Evolutionary conservation across 768 basidiomycete genomes (phyloP).

Genomic region (Collybia sp.): DNA sequence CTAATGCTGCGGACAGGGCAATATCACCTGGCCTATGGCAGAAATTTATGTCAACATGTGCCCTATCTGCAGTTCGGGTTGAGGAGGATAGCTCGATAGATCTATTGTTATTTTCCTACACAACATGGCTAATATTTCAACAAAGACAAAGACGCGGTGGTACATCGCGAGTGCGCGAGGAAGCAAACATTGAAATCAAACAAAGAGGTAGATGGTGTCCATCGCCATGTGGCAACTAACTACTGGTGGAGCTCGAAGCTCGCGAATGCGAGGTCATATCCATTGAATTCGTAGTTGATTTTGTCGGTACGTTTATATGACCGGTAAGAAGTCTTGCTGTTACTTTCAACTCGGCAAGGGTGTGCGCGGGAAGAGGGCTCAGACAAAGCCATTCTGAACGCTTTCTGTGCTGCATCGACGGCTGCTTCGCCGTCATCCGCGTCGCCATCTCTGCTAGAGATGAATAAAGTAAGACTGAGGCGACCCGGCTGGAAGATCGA

Average conservation of each 20-base stretch:
- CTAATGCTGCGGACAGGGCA: conserved; percentile 35
- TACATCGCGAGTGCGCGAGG: neutral
- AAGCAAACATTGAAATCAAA: conserved; percentile 1
- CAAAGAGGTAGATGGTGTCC: conserved; percentile 2
- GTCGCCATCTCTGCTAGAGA: conserved; percentile 63
- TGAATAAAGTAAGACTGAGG: conserved; percentile 85
- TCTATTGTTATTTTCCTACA: neutral
- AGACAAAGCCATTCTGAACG: conserved; percentile 64
- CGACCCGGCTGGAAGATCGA: conserved; percentile 88
- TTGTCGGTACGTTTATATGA: conserved; percentile 86
- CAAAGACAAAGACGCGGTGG: no score
- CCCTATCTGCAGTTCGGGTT: conserved; percentile 35
- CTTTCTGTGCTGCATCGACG: conserved; percentile 69
- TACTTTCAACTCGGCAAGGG: neutral
- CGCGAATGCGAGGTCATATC: conserved; percentile 86
- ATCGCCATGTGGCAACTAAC: no score
- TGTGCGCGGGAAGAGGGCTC: conserved; percentile 10
- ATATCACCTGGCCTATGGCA: conserved; percentile 71
- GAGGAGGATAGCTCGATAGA: conserved; percentile 5
- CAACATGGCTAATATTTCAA: no score
- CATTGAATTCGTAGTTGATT: conserved; percentile 97
- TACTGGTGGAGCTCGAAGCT: conserved; percentile 56
- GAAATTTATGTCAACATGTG: conserved; percentile 63
- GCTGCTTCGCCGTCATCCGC: conserved; percentile 41
- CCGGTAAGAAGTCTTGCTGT: conserved; percentile 6